A percentile compares a stretch with the other conserved stretches of the same genome.
These are phyloP conservation scores for Leishmania amazonensis DNA, from an alignment of 208 protist genomes.

Conservation along the genomic window DNA sequence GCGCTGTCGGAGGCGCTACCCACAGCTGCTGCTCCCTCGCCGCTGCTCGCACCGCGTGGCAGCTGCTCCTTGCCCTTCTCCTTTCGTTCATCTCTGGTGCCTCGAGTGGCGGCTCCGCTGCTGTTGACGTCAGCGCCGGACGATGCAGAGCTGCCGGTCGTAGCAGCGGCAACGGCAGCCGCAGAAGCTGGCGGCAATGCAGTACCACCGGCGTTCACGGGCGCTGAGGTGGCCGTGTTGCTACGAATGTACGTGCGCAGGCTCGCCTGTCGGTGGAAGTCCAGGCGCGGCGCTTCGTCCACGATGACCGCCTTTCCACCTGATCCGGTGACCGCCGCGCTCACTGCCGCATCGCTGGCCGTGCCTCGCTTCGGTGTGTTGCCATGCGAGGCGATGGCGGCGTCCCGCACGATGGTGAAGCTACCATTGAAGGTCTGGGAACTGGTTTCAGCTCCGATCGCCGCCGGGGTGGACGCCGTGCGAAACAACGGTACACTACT, in stretches of 20 bases:
- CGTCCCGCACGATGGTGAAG: not conserved
- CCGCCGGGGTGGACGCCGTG: constrained; percentile 19
- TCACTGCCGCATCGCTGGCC: not conserved
- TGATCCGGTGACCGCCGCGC: not conserved
- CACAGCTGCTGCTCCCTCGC: not conserved
- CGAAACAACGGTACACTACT: constrained; percentile 20
- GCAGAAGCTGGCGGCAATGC: not conserved
- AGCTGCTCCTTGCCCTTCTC: not conserved
- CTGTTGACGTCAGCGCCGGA: not conserved
- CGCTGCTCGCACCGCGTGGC: not conserved
- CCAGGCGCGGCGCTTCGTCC: constrained; percentile 39
- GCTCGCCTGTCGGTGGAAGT: constrained; percentile 39
- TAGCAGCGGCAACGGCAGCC: not conserved
- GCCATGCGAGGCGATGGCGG: not conserved
- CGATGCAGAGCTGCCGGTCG: not conserved
- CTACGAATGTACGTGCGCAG: constrained; percentile 21
- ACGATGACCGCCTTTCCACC: constrained; percentile 16
- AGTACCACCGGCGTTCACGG: not conserved
- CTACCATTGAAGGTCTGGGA: not conserved
- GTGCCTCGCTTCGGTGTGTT: constrained; percentile 7
- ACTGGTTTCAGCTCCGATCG: not conserved
- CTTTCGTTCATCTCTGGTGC: constrained; percentile 3
- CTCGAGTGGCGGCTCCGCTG: not conserved
- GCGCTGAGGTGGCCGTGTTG: constrained; percentile 17
- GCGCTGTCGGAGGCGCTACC: not conserved